Conservation (phyloP, 192 early-diverging fungal species). For the Linnemannia hyalina region DNA sequence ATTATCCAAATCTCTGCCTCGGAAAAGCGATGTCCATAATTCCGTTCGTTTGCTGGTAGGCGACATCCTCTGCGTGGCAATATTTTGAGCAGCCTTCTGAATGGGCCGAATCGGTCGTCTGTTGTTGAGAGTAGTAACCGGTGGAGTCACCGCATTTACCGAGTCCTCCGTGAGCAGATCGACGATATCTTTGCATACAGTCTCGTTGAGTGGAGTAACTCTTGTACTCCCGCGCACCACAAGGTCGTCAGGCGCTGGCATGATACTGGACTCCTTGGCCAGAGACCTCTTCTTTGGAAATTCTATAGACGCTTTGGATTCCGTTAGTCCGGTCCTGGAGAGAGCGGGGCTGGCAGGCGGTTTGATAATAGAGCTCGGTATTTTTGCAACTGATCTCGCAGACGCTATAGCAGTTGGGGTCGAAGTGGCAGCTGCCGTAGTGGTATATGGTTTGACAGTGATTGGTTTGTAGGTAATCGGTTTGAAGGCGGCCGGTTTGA, state of each 20-base stretch:
- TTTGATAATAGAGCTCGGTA: not conserved
- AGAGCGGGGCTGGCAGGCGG: not conserved
- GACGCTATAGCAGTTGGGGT: not conserved
- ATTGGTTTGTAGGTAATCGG: not conserved
- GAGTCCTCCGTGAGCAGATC: not conserved
- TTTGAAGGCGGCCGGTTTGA: not conserved
- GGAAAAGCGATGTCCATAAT: not conserved
- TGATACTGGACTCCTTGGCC: not conserved
- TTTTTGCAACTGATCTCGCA: not conserved
- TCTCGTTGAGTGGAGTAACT: not conserved
- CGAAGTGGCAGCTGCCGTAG: not conserved
- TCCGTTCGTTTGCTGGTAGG: not conserved
- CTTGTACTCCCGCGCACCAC: not conserved
- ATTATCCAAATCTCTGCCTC: not conserved
- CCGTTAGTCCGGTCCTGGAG: not conserved
- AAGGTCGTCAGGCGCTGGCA: slow-evolving; percentile 15
- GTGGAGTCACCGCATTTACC: not conserved
- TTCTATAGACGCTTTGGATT: not conserved
- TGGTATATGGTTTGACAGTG: not conserved
- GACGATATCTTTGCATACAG: not conserved
- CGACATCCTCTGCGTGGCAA: not conserved
- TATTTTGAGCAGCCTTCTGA: not conserved
- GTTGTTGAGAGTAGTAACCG: not conserved
- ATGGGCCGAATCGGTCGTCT: not conserved
- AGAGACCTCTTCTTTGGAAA: not conserved